phyloP scores from a whole-genome alignment of 2,329 filamentous ascomycete species.

The Neopestalotiopsis sp. region DNA sequence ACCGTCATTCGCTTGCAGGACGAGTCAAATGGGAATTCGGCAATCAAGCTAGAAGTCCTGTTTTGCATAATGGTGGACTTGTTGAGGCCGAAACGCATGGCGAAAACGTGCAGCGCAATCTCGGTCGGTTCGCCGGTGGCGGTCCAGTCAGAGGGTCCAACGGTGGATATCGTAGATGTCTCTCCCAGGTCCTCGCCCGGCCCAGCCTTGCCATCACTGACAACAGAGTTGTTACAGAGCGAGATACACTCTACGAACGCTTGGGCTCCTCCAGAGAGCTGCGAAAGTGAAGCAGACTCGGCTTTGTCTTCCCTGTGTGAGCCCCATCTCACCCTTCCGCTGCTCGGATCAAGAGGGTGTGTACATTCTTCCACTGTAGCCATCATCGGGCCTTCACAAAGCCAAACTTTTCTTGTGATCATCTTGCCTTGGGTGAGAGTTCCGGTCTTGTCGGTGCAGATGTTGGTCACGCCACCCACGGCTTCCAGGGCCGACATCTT shows the following conservation, averaged over 20 bases:
- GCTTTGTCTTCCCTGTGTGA: constrained; percentile 32
- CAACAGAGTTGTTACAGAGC: constrained; percentile 65
- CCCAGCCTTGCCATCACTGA: constrained; percentile 48
- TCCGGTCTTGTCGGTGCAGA: constrained; percentile 75
- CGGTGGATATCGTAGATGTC: constrained; percentile 52
- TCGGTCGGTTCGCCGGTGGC: constrained; percentile 74
- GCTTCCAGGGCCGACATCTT: constrained; percentile 71
- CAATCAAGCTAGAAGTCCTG: constrained; percentile 53
- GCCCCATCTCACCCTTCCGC: constrained; percentile 56
- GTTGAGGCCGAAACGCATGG: constrained; percentile 67
- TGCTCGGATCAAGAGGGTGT: constrained; percentile 66
- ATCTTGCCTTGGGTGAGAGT: constrained; percentile 71
- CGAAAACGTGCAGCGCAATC: constrained; percentile 76
- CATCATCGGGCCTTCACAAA: constrained; percentile 57
- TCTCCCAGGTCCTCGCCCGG: constrained; percentile 48
- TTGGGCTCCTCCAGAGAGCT: constrained; percentile 41
- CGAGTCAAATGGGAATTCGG: constrained; percentile 77
- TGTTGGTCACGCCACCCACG: constrained; percentile 72
- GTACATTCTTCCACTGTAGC: constrained; percentile 60
- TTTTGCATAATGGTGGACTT: constrained; percentile 46
- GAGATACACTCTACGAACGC: constrained; percentile 60
- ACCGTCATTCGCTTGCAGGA: constrained; percentile 79
- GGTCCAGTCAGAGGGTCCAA: constrained; percentile 56
- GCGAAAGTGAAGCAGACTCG: constrained; percentile 28
- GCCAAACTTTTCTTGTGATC: constrained; percentile 68